Evolutionary conservation across 495 filamentous ascomycete species (phyloP).

Genomic region (Penicillium macrosclerotiorum): DNA sequence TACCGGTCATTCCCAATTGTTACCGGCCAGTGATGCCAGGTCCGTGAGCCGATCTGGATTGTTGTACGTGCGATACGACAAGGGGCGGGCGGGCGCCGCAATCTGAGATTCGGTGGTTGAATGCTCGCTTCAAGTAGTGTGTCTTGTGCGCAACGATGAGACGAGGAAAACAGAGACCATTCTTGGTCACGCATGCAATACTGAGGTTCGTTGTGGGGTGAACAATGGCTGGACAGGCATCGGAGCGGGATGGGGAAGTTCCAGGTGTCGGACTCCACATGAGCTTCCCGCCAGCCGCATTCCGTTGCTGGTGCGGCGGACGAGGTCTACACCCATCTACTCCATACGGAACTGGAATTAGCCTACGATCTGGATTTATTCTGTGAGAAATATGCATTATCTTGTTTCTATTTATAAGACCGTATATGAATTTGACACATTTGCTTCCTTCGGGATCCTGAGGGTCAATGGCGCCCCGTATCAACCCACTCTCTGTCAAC

Average conservation of each 20-base stretch:
- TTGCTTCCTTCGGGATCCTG: neutral
- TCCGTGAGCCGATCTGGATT: constrained; percentile 3
- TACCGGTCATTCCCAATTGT: constrained; percentile 40
- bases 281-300: constrained; percentile 26
- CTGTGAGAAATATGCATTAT: too few relatives aligned
- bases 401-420: too few relatives aligned
- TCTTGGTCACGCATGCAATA: constrained; percentile 14
- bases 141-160: constrained; percentile 15
- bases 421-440: too few relatives aligned
- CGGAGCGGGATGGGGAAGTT: constrained; percentile 21
- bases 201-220: constrained; percentile 4
- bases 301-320: constrained; percentile 12
- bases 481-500: neutral
- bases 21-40: constrained; percentile 1
- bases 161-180: constrained; percentile 14
- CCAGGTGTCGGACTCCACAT: constrained; percentile 23
- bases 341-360: too few relatives aligned
- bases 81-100: constrained; percentile 16
- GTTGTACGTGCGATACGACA: constrained; percentile 18
- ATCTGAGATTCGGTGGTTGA: neutral
- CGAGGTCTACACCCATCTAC: too few relatives aligned
- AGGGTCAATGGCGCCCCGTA: too few relatives aligned
- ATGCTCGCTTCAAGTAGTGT: constrained; percentile 11
- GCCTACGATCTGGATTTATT: too few relatives aligned
- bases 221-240: constrained; percentile 5